Evolutionary conservation across 306 rosid species (phyloP).

Genomic region (Luffa acutangula): DNA sequence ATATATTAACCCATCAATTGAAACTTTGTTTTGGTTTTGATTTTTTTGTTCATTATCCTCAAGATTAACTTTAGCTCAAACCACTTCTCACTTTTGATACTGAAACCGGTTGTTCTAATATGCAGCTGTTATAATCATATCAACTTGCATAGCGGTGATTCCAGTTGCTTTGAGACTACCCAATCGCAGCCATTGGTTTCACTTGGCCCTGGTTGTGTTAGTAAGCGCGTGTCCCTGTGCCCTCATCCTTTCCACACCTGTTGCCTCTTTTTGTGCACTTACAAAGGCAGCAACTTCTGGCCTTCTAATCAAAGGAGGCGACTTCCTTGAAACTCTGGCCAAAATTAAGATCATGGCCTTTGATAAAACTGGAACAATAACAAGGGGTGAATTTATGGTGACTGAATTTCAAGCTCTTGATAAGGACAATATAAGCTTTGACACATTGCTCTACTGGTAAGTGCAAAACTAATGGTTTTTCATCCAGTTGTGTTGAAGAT

Average conservation of each 20-base stretch:
- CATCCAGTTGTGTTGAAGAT: not conserved
- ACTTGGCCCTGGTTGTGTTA: conserved; percentile 71
- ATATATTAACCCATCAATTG: not conserved
- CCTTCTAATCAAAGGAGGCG: conserved; percentile 90
- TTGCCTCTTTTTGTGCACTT: conserved; percentile 92
- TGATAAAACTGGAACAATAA: conserved; percentile 93
- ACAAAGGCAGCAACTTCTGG: conserved; percentile 84
- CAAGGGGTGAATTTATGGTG: conserved; percentile 79
- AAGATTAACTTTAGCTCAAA: not conserved
- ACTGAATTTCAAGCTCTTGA: conserved; percentile 47
- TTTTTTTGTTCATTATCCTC: not conserved
- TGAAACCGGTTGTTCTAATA: conserved; percentile 2
- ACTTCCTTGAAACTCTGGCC: conserved; percentile 61
- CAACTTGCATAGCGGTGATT: conserved; percentile 44
- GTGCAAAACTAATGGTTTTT: not conserved
- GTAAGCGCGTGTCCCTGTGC: conserved; percentile 97
- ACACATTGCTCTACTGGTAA: conserved; percentile 70
- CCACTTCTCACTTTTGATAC: not conserved
- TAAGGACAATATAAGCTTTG: conserved; percentile 40
- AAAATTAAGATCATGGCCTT: conserved; percentile 69
- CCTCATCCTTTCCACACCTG: conserved; percentile 86
- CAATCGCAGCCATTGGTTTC: conserved; percentile 57
- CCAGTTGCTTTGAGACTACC: conserved; percentile 38
- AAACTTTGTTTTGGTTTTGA: not conserved
- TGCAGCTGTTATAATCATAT: conserved; percentile 59